Conservation (phyloP, 192 early-diverging fungal species). For the Backusella tuberculispora region DNA sequence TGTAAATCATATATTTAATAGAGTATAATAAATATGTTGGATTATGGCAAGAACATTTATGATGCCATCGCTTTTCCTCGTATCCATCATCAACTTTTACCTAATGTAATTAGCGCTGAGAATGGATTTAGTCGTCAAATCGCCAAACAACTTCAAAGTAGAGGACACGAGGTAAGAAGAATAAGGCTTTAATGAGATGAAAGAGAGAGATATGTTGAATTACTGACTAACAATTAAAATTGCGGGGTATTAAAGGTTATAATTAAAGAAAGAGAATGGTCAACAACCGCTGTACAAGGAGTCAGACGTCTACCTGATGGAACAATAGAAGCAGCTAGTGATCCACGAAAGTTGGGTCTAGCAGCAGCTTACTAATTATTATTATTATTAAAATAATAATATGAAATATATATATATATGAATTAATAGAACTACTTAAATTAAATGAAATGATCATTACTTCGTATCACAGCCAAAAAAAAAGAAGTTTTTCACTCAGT, state of each 20-base stretch:
- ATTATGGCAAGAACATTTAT: slow-evolving; percentile 67
- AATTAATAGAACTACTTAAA: no score
- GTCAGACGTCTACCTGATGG: slow-evolving; percentile 28
- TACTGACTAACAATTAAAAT: background rate
- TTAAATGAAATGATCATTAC: no score
- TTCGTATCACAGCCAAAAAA: no score
- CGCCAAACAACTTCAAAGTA: slow-evolving; percentile 32
- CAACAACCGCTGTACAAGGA: slow-evolving; percentile 31
- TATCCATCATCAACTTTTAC: slow-evolving; percentile 91
- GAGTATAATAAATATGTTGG: slow-evolving; percentile 74
- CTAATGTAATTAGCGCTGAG: slow-evolving; percentile 62
- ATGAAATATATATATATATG: no score
- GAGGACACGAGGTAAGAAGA: slow-evolving; percentile 43
- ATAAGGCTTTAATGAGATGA: no score
- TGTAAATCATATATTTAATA: slow-evolving; percentile 34
- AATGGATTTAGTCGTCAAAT: slow-evolving; percentile 41
- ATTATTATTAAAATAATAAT: background rate
- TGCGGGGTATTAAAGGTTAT: no score
- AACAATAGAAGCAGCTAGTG: slow-evolving; percentile 30
- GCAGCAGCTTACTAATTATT: slow-evolving; percentile 30
- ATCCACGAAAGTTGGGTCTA: slow-evolving; percentile 33
- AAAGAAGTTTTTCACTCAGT: no score
- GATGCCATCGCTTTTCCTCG: slow-evolving; percentile 76
- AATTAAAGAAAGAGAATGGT: background rate
- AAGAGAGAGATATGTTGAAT: background rate